Evolutionary conservation across 2,329 filamentous ascomycete genomes (phyloP), one percentile per base, ranked within the genome.

Genomic region (Truncatella angustata): DNA sequence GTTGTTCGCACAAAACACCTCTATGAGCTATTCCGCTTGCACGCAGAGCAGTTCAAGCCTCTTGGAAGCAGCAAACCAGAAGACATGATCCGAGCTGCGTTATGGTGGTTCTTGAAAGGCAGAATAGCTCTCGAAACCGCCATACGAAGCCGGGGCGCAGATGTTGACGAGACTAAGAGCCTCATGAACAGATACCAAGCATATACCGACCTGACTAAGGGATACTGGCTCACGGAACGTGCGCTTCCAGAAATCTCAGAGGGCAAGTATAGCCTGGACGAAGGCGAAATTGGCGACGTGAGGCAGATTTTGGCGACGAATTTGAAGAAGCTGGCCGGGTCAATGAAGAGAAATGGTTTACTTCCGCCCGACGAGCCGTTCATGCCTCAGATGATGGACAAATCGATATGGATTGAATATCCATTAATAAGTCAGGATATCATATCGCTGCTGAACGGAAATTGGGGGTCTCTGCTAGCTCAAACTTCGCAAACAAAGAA

Each of bases 51-150:
- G 28, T 76, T 86, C 26, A 85, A 82, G 56, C 84, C 89, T 0
- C 66, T 91, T 4, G 77, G 82, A 51, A 77, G 80, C 26, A 86
- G 82, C 47, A 74, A 83, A 0, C 77, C 87, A 0, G 76, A 79
- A 43, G 83, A 91, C 54, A 87, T 92, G 73, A 77, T 87, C 9
- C 81, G 89, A 53, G 86, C 85, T 21, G 86, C 84, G 3, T 74
- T 90, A 1, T 97, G 92, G 92, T 97, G 92, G 92, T 95, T 96
- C 63, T 66, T 96, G 42, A 87, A 84, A 59, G 92, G 91, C 18
- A 85, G 91, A 55, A 82, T 86, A 63, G 84, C 85, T 9, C 76
- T 96, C 48, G 92, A 96, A 66, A 70, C 73, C 11, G 77, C 86
- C 35, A 85, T 95, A 43, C 80, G 90, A 54, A 85, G 83, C 49